Percentiles rank a stretch among this genome's conserved stretches.
Conservation (phyloP, 1,139 yeast species). For the Yamadazyma membranifaciens region DNA sequence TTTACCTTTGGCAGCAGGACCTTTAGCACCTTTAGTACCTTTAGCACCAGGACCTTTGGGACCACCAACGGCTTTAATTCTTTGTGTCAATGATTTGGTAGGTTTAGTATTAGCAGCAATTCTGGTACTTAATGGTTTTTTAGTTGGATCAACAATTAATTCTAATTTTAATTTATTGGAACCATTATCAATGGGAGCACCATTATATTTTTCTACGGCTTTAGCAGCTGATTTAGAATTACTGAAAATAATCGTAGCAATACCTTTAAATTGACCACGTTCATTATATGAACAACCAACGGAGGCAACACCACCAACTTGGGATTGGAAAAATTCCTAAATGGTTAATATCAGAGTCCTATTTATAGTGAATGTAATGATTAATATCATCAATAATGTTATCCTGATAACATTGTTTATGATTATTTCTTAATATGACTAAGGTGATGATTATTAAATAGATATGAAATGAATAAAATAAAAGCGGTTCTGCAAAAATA, state of each 20-base stretch:
- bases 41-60: conserved; percentile 22
- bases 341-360: conserved; percentile 11
- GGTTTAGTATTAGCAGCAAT: conserved; percentile 49
- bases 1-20: conserved; percentile 17
- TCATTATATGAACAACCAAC: conserved; percentile 79
- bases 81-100: conserved; percentile 17
- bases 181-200: conserved; percentile 92
- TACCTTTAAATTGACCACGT: conserved; percentile 88
- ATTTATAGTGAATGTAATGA: not conserved
- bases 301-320: conserved; percentile 80
- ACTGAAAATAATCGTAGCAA: conserved; percentile 81
- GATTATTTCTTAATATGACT: not conserved
- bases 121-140: conserved; percentile 73
- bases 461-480: not conserved
- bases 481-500: not conserved
- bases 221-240: conserved; percentile 59
- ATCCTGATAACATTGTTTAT: not conserved
- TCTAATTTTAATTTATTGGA: conserved; percentile 76
- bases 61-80: conserved; percentile 19
- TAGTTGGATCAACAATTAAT: conserved; percentile 80
- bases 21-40: conserved; percentile 20
- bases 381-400: not conserved
- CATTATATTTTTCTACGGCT: conserved; percentile 85
- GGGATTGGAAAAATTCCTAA: conserved; percentile 86
- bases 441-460: not conserved